Base-by-base conservation (phyloP, 768 basidiomycete species). In the Tylopilus cervinicoccineus region DNA sequence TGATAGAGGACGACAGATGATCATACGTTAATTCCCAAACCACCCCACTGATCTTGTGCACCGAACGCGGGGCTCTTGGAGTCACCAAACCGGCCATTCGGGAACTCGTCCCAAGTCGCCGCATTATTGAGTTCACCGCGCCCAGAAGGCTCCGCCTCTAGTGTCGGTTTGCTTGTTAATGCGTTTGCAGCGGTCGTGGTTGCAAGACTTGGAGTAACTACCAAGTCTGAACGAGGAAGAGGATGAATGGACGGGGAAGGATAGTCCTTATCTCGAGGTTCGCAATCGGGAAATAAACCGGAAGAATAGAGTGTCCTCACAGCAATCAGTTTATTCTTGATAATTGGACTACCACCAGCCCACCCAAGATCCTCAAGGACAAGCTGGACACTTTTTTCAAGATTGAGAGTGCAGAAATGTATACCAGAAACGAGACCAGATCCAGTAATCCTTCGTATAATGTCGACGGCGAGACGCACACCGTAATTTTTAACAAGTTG, bases 81-180 rank as follows among this genome's bases (percentile, higher is more conserved):
- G 66, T 98, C 96, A 52, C 96, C 96, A 66, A 97, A 98, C 10
- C 96, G 86, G 29, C 96, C 96, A 63, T 99, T 99, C 7, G 96
- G 96, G 65, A 97, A 98, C 61, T 99, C 96, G 59, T 93, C 90
- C 90, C 90, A 93, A 17, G 81, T 81, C 2, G 84, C 77, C 0
- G 86, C 86, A 54, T 85, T 79, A 59, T 86, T 89, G 7, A 85
- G 70, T 53, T 90, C 88, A 6, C 86, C 88, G 37, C 79, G 77
- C 23, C 86, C 83, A 24, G 64, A 55, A 5, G 73, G 78, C 52
- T 87, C 86, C 1, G 62, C 65, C 9, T 83, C 78, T 4, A 72
- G 67, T 9, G 68, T 50, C n/a, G 79, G 72, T 16, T 76, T 70
- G 8, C 70, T 68, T 32, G 77, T 68, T 36, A 92, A 63, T 43